phyloP scores from a whole-genome alignment of 2,329 filamentous ascomycete genomes.

The Xylariaceae sp. region DNA sequence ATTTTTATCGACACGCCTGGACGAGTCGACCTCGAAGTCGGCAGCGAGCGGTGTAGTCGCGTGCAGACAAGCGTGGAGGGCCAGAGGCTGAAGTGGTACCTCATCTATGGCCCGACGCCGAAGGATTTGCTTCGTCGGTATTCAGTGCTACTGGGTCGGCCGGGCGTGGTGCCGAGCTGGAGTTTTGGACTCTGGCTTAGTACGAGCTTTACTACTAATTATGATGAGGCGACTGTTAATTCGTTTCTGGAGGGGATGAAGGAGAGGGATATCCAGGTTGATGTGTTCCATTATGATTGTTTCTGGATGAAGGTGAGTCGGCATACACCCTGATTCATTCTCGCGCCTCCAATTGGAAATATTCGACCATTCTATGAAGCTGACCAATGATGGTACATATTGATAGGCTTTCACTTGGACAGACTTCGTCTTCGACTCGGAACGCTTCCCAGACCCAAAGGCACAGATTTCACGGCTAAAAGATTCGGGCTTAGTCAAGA shows the following conservation, averaged over 20 bases:
- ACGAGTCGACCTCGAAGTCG: constrained; percentile 67
- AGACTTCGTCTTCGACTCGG: constrained; percentile 66
- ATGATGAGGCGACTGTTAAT: constrained; percentile 65
- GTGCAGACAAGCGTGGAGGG: constrained; percentile 66
- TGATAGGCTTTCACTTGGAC: constrained; percentile 63
- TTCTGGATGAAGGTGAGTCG: constrained; percentile 63
- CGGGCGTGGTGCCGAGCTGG: constrained; percentile 65
- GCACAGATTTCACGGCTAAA: constrained; percentile 63
- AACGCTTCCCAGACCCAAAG: constrained; percentile 65
- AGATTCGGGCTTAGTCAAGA: constrained; percentile 54
- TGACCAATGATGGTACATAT: no score
- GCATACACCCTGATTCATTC: not conserved
- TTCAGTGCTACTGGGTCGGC: constrained; percentile 61
- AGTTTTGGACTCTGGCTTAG: constrained; percentile 74
- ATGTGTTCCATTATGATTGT: constrained; percentile 73
- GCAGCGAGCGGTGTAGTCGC: constrained; percentile 67
- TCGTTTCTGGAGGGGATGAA: constrained; percentile 67
- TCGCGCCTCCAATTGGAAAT: no score
- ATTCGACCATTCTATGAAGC: no score
- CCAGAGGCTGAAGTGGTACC: constrained; percentile 68
- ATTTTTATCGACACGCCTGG: constrained; percentile 71
- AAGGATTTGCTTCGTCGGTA: constrained; percentile 69
- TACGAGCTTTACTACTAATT: constrained; percentile 71
- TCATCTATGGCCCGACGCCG: constrained; percentile 67
- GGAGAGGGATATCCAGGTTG: constrained; percentile 59